These are phyloP conservation scores for Oryza coarctata DNA, from an alignment of 176 grass and related monocot species.

Conservation along the genomic window DNA sequence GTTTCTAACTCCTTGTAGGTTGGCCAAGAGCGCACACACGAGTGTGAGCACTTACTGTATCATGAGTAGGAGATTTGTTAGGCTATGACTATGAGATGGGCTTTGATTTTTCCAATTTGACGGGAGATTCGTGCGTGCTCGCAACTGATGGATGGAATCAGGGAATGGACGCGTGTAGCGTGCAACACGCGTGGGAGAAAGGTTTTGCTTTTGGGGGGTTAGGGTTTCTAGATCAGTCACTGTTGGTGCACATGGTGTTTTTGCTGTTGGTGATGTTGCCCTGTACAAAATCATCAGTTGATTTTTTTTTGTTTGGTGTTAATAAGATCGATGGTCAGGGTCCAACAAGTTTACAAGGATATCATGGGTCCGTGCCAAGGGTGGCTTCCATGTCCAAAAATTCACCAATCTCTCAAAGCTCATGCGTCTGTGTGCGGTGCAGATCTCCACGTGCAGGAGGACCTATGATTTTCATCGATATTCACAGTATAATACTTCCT, in stretches of 20 bases:
- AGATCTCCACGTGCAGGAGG: no score
- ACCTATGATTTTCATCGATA: no score
- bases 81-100: not conserved
- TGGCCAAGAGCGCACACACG: no score
- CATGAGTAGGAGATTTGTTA: not conserved
- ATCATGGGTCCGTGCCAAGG: no score
- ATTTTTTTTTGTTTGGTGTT: not conserved
- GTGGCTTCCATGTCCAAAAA: no score
- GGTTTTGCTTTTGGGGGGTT: not conserved
- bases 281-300: not conserved
- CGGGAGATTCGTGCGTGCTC: not conserved
- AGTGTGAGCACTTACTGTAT: not conserved
- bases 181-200: not conserved
- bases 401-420: no score
- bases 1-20: no score
- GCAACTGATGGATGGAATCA: not conserved
- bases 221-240: not conserved
- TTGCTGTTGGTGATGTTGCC: not conserved
- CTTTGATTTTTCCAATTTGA: not conserved
- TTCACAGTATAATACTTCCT: no score
- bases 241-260: not conserved
- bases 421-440: no score
- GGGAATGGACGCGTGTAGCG: not conserved
- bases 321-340: no score
- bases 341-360: no score